Evolutionary conservation across 495 filamentous ascomycete species (phyloP).

Genomic region (Tuber umbilicatum): DNA sequence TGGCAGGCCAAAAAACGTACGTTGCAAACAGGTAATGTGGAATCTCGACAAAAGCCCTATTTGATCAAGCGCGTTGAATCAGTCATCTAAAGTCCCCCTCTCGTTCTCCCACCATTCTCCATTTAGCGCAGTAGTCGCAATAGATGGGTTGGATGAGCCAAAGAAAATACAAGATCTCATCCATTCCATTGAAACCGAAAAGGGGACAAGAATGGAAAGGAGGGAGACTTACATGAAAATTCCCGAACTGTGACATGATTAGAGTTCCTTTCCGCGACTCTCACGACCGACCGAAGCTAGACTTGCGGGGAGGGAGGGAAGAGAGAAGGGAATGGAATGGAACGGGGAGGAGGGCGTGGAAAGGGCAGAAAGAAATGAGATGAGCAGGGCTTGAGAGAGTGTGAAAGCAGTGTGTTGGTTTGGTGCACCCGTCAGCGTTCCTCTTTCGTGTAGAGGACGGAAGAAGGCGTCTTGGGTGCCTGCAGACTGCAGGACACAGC

Average conservation of each 20-base stretch:
- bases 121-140: not conserved
- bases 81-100: slow-evolving; percentile 2
- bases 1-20: slow-evolving; percentile 53
- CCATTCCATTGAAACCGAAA: slow-evolving; percentile 12
- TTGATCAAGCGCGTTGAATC: slow-evolving; percentile 16
- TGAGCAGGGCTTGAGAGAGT: not conserved
- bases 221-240: slow-evolving; percentile 67
- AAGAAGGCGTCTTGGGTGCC: not conserved
- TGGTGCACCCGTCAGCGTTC: slow-evolving; percentile 3
- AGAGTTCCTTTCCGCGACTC: slow-evolving; percentile 31
- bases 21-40: slow-evolving; percentile 93
- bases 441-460: not conserved
- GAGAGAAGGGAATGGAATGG: slow-evolving; percentile 17
- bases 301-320: slow-evolving; percentile 16
- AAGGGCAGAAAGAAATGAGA: slow-evolving; percentile 1
- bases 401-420: not conserved
- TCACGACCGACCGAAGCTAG: slow-evolving; percentile 18
- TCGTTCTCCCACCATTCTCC: not conserved
- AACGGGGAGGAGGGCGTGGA: slow-evolving; percentile 8
- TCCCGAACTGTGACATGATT: slow-evolving; percentile 64
- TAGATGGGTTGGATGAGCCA: not conserved
- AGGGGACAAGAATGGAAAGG: not conserved
- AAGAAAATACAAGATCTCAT: slow-evolving; percentile 8
- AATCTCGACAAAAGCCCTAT: slow-evolving; percentile 92
- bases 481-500: not conserved